Evolutionary conservation across 1,139 yeast genomes (phyloP).

Genomic region (Sugiyamaella pinicola): DNA sequence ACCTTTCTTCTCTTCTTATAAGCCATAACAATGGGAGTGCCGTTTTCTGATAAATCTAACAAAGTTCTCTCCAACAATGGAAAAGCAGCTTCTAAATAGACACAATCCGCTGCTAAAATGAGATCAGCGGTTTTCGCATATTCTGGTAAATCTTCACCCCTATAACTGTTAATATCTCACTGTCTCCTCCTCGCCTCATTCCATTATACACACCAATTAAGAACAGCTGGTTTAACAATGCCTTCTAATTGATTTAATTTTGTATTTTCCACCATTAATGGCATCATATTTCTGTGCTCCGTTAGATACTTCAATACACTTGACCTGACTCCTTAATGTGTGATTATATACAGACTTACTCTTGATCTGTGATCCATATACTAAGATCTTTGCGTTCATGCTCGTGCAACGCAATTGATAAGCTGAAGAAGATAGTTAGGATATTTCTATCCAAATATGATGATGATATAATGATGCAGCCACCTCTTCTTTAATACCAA

Average conservation of each 20-base stretch:
- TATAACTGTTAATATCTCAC: slow-evolving; percentile 19
- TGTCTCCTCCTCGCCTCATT: too few species aligned
- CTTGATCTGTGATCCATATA: slow-evolving; percentile 50
- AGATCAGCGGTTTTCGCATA: slow-evolving; percentile 47
- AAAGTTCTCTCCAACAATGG: slow-evolving; percentile 53
- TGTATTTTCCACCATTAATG: slow-evolving; percentile 51
- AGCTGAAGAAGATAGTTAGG: slow-evolving; percentile 28
- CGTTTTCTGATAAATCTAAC: slow-evolving; percentile 47
- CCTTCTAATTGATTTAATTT: slow-evolving; percentile 44
- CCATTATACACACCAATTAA: slow-evolving; percentile 47
- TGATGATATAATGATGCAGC: neutral
- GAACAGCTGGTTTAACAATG: slow-evolving; percentile 46
- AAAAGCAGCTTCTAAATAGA: slow-evolving; percentile 55
- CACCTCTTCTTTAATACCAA: slow-evolving; percentile 20
- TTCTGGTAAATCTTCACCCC: slow-evolving; percentile 50
- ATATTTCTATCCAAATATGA: neutral
- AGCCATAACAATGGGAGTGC: slow-evolving; percentile 51
- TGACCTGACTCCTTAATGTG: too few species aligned
- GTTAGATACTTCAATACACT: slow-evolving; percentile 3
- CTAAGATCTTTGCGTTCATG: slow-evolving; percentile 39
- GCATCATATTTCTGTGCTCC: slow-evolving; percentile 43
- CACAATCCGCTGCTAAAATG: slow-evolving; percentile 60
- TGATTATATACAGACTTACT: slow-evolving; percentile 28
- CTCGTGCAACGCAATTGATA: slow-evolving; percentile 42
- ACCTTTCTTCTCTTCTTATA: slow-evolving; percentile 55